A percentile compares a stretch with the other conserved stretches of the same genome.
Evolutionary conservation across 495 filamentous ascomycete species (phyloP).

Genomic region (Pseudevernia furfuracea): DNA sequence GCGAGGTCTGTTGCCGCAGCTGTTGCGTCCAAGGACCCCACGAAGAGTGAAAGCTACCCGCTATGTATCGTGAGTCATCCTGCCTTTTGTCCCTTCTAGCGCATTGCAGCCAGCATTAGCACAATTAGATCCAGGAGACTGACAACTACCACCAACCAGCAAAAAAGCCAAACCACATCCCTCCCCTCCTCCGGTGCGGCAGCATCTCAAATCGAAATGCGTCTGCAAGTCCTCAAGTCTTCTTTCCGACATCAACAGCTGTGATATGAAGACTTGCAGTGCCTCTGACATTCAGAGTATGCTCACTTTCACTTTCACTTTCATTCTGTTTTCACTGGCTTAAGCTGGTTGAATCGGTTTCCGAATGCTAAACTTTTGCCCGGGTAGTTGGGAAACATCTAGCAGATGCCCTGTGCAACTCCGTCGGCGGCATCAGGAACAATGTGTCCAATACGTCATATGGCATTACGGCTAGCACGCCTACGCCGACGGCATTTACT

Average conservation of each 20-base stretch:
- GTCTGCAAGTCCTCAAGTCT: not conserved
- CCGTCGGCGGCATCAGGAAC: not conserved
- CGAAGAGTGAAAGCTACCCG: not conserved
- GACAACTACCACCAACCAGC: not conserved
- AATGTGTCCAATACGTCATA: not conserved
- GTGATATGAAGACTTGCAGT: not conserved
- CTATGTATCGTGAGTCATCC: not conserved
- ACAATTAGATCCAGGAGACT: not conserved
- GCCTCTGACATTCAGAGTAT: not conserved
- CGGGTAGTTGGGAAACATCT: not conserved
- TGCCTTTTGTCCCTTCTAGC: not conserved
- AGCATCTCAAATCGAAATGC: not conserved
- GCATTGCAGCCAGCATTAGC: not conserved
- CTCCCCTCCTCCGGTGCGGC: not conserved
- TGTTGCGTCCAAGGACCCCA: not conserved
- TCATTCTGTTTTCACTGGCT: not conserved
- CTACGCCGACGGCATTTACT: not conserved
- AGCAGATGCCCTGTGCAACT: not conserved
- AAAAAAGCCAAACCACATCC: not conserved
- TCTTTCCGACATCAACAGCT: not conserved
- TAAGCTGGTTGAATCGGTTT: no score
- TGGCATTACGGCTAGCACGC: not conserved
- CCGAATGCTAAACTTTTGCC: not conserved
- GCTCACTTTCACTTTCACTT: not conserved
- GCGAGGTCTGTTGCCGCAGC: not conserved